A percentile compares a stretch with the other conserved stretches of the same genome.
Evolutionary conservation across 257 asterid genomes (phyloP).

Genomic region (Pogostemon cablin): DNA sequence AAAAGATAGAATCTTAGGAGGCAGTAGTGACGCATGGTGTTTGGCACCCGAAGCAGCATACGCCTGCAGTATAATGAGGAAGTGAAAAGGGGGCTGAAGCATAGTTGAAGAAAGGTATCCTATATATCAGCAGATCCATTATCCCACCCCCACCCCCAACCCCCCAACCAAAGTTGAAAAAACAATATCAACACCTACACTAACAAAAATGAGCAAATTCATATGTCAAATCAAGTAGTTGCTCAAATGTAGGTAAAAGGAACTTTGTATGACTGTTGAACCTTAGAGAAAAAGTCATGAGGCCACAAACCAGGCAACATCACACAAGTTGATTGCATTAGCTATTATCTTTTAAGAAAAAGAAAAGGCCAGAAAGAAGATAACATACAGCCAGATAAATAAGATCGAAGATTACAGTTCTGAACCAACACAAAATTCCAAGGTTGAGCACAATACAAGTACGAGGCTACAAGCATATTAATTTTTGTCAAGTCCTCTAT

Average conservation of each 20-base stretch:
- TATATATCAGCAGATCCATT: neutral
- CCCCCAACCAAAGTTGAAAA: neutral
- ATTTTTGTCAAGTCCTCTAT: neutral
- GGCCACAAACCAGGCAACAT: slow-evolving; percentile 4
- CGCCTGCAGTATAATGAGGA: slow-evolving; percentile 57
- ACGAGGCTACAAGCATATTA: slow-evolving; percentile 10
- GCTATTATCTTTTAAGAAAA: neutral
- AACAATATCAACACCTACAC: slow-evolving; percentile 10
- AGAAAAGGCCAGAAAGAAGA: slow-evolving; percentile 11
- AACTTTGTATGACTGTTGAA: slow-evolving; percentile 2
- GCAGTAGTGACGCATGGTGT: slow-evolving; percentile 53
- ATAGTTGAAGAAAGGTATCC: slow-evolving; percentile 29
- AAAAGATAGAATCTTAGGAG: slow-evolving; percentile 96
- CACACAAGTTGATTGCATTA: neutral
- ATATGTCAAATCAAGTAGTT: slow-evolving; percentile 8
- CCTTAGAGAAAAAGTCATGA: neutral
- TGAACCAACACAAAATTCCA: slow-evolving; percentile 7
- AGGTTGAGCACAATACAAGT: neutral
- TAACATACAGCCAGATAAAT: slow-evolving; percentile 6
- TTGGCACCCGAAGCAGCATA: slow-evolving; percentile 85
- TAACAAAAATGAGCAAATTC: neutral
- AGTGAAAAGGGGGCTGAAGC: slow-evolving; percentile 27
- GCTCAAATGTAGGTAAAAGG: neutral
- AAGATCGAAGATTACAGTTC: slow-evolving; percentile 11
- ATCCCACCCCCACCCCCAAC: slow-evolving; percentile 19